phyloP scores from a whole-genome alignment of 352 stramenopile genomes.

The Phytophthora pisi region DNA sequence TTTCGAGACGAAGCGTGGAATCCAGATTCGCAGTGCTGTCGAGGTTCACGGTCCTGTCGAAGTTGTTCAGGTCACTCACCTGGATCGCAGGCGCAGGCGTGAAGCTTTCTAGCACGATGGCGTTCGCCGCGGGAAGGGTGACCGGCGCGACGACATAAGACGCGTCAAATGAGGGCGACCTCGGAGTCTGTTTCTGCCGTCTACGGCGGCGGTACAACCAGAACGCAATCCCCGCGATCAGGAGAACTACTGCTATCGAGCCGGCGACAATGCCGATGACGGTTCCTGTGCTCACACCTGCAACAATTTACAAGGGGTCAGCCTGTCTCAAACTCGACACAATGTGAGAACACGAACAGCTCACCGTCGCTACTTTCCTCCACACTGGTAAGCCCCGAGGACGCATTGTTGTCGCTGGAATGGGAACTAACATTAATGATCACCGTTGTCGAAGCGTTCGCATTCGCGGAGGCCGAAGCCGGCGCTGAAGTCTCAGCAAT shows the following conservation, averaged over 20 bases:
- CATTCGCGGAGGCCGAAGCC: constrained; percentile 19
- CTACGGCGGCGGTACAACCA: constrained; percentile 30
- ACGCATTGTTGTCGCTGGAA: constrained; percentile 17
- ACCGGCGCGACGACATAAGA: constrained; percentile 22
- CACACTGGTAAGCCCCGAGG: constrained; percentile 9
- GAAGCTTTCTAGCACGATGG: constrained; percentile 28
- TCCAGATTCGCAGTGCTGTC: constrained; percentile 28
- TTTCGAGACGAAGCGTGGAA: constrained; percentile 31
- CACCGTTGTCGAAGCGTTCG: constrained; percentile 32
- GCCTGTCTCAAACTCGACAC: not conserved
- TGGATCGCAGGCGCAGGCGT: constrained; percentile 12
- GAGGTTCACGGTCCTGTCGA: constrained; percentile 36
- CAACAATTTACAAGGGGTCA: not conserved
- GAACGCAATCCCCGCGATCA: constrained; percentile 27
- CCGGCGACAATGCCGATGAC: constrained; percentile 30
- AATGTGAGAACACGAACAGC: not conserved
- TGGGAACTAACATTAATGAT: constrained; percentile 22
- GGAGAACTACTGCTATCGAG: constrained; percentile 19
- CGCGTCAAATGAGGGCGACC: constrained; percentile 25
- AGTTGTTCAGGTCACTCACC: constrained; percentile 23
- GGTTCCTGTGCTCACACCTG: constrained; percentile 27
- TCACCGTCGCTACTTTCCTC: constrained; percentile 21
- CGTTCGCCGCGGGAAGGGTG: constrained; percentile 15
- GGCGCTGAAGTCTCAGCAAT: constrained; percentile 10
- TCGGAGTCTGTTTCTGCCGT: constrained; percentile 15